Percentiles rank a stretch among this genome's conserved stretches.
Evolutionary conservation across 352 stramenopile genomes (phyloP).

Genomic region (Phytophthora cajani): DNA sequence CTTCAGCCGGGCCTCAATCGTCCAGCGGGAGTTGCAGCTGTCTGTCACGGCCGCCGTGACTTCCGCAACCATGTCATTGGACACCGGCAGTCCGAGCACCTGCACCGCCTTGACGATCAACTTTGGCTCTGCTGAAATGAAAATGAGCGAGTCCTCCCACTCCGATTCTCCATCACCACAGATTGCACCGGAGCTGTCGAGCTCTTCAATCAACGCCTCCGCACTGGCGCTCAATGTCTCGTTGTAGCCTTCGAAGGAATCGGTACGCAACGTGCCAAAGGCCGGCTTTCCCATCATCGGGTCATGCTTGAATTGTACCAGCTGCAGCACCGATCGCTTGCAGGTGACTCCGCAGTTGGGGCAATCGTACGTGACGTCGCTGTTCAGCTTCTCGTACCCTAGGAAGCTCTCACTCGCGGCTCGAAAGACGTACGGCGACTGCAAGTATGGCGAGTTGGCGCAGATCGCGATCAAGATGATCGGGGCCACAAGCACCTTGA

Average conservation of each 20-base stretch:
- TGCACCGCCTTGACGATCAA: constrained; percentile 35
- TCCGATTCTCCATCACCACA: constrained; percentile 36
- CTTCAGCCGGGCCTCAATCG: constrained; percentile 35
- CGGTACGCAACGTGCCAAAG: constrained; percentile 35
- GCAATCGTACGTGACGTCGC: constrained; percentile 35
- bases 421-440: constrained; percentile 45
- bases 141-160: constrained; percentile 37
- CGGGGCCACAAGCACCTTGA: constrained; percentile 44
- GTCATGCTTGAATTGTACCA: constrained; percentile 36
- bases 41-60: constrained; percentile 15
- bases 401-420: constrained; percentile 39
- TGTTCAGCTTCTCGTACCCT: constrained; percentile 33
- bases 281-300: constrained; percentile 42
- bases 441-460: constrained; percentile 41
- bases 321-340: constrained; percentile 32
- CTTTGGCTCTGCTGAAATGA: constrained; percentile 31
- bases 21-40: constrained; percentile 35
- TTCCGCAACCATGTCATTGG: constrained; percentile 34
- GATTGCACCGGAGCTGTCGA: constrained; percentile 21
- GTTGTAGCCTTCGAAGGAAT: constrained; percentile 38
- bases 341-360: constrained; percentile 35
- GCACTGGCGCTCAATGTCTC: constrained; percentile 29
- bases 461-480: constrained; percentile 44
- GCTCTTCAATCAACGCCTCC: constrained; percentile 19
- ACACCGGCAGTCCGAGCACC: constrained; percentile 29